Conservation (phyloP, 2,329 filamentous ascomycete genomes). For the Aspergillus aculeatinus region DNA sequence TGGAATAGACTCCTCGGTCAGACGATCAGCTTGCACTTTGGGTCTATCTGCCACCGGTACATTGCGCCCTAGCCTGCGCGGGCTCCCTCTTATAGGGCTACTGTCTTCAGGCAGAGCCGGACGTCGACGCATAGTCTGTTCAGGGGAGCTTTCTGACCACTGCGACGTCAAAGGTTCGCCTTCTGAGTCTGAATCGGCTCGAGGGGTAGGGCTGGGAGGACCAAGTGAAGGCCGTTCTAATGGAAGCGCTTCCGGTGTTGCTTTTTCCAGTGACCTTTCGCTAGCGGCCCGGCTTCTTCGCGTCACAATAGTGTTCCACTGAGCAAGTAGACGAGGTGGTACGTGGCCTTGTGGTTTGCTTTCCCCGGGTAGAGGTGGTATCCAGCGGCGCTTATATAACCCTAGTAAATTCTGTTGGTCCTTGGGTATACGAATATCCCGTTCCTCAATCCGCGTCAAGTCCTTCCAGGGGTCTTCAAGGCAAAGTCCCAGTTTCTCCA, state of each 20-base stretch:
- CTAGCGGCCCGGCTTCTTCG: slow-evolving; percentile 5
- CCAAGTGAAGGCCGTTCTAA: slow-evolving; percentile 1
- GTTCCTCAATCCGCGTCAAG: slow-evolving; percentile 40
- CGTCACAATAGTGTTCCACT: slow-evolving; percentile 36
- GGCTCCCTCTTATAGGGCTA: slow-evolving; percentile 21
- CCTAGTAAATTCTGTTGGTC: slow-evolving; percentile 54
- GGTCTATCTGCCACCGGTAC: slow-evolving; percentile 2
- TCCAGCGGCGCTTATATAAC: slow-evolving; percentile 39
- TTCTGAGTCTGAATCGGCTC: slow-evolving; percentile 21
- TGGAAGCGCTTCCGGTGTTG: neutral
- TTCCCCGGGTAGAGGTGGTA: slow-evolving; percentile 34
- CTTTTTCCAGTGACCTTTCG: neutral
- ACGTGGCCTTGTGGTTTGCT: slow-evolving; percentile 32
- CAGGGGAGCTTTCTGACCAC: slow-evolving; percentile 21
- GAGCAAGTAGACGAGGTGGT: slow-evolving; percentile 33
- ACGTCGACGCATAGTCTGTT: slow-evolving; percentile 8
- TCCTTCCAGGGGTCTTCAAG: slow-evolving; percentile 29
- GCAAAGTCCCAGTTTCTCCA: neutral
- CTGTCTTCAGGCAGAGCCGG: slow-evolving; percentile 30
- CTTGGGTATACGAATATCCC: slow-evolving; percentile 47
- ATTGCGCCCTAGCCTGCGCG: neutral
- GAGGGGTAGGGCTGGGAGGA: slow-evolving; percentile 12
- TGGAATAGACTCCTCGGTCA: neutral
- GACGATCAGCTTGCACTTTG: neutral
- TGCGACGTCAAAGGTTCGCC: slow-evolving; percentile 10